Percentiles rank a stretch among this genome's conserved stretches.
Conservation (phyloP, 768 basidiomycete genomes). For the Suillus alpinus region DNA sequence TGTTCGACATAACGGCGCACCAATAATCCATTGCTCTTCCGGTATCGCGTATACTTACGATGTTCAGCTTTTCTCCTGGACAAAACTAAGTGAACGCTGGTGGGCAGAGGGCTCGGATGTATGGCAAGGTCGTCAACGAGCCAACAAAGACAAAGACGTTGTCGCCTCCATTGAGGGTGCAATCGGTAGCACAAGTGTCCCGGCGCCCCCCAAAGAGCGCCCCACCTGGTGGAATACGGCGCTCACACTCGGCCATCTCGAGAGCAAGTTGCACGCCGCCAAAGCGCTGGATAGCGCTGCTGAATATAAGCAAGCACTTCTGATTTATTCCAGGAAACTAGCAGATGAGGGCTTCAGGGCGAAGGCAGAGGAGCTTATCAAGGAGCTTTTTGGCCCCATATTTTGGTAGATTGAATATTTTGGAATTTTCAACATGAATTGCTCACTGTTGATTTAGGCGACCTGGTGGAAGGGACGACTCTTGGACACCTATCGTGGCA, state of each 20-base stretch:
- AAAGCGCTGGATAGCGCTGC: constrained; percentile 72
- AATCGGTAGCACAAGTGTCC: constrained; percentile 36
- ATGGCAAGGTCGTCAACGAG: constrained; percentile 73
- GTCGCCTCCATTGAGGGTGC: constrained; percentile 52
- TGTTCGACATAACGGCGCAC: constrained; percentile 77
- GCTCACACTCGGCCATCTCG: constrained; percentile 84
- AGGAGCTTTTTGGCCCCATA: constrained; percentile 86
- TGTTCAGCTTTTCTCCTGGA: constrained; percentile 59
- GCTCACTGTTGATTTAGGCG: constrained; percentile 44
- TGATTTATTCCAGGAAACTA: constrained; percentile 78
- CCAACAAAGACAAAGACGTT: constrained; percentile 50
- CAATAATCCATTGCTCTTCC: constrained; percentile 72
- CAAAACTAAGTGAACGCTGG: constrained; percentile 78
- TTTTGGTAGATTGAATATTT: constrained; percentile 64
- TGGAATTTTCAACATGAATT: not conserved
- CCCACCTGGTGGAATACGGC: constrained; percentile 84
- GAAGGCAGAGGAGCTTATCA: constrained; percentile 89
- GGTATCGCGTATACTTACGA: constrained; percentile 85
- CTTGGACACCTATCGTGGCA: constrained; percentile 66
- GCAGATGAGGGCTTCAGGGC: constrained; percentile 86
- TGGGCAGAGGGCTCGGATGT: constrained; percentile 80
- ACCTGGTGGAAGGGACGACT: constrained; percentile 56
- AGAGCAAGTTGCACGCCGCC: constrained; percentile 76
- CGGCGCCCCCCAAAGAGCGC: constrained; percentile 41
- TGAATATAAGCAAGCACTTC: constrained; percentile 78